Percentiles rank a stretch among this genome's conserved stretches.
phyloP scores from a whole-genome alignment of 2,329 filamentous ascomycete genomes.

The Xylogone sp. region DNA sequence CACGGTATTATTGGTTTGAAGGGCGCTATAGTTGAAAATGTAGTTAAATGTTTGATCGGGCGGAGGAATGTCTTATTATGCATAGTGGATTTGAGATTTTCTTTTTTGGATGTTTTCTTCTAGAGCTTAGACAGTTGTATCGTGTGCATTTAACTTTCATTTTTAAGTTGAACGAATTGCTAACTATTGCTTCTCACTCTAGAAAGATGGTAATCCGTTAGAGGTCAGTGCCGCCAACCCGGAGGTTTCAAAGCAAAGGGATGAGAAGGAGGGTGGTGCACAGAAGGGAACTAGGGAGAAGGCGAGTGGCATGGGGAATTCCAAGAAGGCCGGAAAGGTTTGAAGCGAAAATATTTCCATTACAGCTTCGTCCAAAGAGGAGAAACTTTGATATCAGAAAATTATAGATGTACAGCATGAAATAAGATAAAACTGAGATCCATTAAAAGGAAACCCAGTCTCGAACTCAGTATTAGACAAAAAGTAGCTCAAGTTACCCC shows the following conservation, averaged over 20 bases:
- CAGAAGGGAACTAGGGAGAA: conserved; percentile 28
- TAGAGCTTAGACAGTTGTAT: too few relatives aligned
- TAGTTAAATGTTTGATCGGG: too few relatives aligned
- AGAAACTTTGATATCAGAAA: too few relatives aligned
- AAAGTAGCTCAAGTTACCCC: too few relatives aligned
- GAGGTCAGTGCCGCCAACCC: conserved; percentile 59
- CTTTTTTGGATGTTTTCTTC: too few relatives aligned
- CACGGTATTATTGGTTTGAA: neutral
- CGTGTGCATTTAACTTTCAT: neutral
- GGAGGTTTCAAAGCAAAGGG: conserved; percentile 48
- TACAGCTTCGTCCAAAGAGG: too few relatives aligned
- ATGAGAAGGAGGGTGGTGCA: conserved; percentile 37
- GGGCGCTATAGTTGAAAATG: neutral
- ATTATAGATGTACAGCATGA: too few relatives aligned
- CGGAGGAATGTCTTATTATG: too few relatives aligned
- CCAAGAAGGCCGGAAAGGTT: conserved; percentile 29
- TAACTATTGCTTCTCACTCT: conserved; percentile 3
- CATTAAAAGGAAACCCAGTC: too few relatives aligned
- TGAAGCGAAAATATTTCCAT: neutral
- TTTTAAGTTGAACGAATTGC: conserved; percentile 1
- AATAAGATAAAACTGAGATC: too few relatives aligned
- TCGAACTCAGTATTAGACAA: too few relatives aligned
- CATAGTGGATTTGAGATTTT: too few relatives aligned
- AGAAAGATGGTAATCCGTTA: conserved; percentile 43
- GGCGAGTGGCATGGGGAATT: conserved; percentile 34